A percentile compares a stretch with the other conserved stretches of the same genome.
These are phyloP conservation scores for Scheffersomyces parashehatae DNA, from an alignment of 1,139 yeast genomes.

Conservation along the genomic window DNA sequence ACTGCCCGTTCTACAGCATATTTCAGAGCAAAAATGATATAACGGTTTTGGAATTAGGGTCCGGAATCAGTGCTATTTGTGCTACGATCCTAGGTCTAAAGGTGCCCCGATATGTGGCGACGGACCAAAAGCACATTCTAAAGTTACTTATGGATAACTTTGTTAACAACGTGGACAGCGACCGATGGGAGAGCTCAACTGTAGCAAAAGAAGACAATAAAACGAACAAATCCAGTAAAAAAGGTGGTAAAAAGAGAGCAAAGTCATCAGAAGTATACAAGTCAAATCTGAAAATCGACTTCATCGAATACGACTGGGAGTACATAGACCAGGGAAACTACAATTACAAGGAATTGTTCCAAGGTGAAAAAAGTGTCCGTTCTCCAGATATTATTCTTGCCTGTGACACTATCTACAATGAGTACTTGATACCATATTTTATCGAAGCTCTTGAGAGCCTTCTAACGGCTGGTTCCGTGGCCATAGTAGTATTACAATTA, in stretches of 20 bases:
- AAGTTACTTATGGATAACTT: slow-evolving; percentile 53
- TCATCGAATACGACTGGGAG: slow-evolving; percentile 70
- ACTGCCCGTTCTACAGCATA: slow-evolving; percentile 22
- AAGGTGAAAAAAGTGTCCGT: background rate
- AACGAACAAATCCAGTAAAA: background rate
- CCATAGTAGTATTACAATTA: slow-evolving; percentile 54
- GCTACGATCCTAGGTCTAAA: slow-evolving; percentile 45
- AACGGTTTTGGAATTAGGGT: slow-evolving; percentile 59
- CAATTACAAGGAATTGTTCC: slow-evolving; percentile 15
- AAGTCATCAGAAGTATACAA: background rate
- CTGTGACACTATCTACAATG: slow-evolving; percentile 73
- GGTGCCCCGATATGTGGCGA: slow-evolving; percentile 47
- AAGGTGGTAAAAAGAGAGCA: background rate
- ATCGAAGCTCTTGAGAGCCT: slow-evolving; percentile 41
- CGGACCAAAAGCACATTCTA: slow-evolving; percentile 62
- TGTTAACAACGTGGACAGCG: slow-evolving; percentile 28
- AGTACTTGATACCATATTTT: slow-evolving; percentile 55
- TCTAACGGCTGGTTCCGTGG: slow-evolving; percentile 33
- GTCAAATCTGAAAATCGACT: slow-evolving; percentile 29
- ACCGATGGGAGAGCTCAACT: slow-evolving; percentile 15
- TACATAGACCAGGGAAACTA: slow-evolving; percentile 32
- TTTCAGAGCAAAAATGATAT: slow-evolving; percentile 14
- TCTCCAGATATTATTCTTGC: slow-evolving; percentile 55
- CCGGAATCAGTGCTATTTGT: slow-evolving; percentile 64
- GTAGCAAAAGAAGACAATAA: slow-evolving; percentile 1